phyloP scores from a whole-genome alignment of 169 alveolate species.

The Plasmodium gonderi region DNA sequence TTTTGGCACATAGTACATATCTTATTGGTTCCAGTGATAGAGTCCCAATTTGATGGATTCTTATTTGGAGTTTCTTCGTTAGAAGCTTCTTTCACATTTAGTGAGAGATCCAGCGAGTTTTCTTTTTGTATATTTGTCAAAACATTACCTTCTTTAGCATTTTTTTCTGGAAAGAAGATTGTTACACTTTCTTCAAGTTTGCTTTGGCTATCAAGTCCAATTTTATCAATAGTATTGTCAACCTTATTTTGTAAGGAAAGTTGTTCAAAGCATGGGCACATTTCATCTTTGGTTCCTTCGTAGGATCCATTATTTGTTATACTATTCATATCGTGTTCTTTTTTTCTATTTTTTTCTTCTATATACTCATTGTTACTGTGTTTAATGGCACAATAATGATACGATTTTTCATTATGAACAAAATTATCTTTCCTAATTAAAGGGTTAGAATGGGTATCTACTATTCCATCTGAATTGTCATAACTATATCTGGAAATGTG shows the following conservation, averaged over 20 bases:
- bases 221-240: not conserved
- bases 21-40: not conserved
- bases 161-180: not conserved
- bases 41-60: not conserved
- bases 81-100: not conserved
- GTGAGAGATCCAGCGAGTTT: not conserved
- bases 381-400: not conserved
- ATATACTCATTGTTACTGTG: not conserved
- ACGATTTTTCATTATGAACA: not conserved
- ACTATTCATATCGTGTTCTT: constrained; percentile 1
- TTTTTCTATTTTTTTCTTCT: constrained; percentile 5
- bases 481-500: no score
- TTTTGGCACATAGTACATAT: constrained; percentile 21
- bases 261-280: not conserved
- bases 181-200: not conserved
- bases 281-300: not conserved
- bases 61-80: not conserved
- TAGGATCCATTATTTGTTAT: not conserved
- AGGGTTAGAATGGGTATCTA: no score
- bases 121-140: not conserved
- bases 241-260: not conserved
- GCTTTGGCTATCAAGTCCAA: not conserved
- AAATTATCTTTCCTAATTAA: not conserved
- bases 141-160: not conserved
- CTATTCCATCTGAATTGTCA: not conserved